A percentile compares a stretch with the other conserved stretches of the same genome.
Conservation (phyloP, 2,329 filamentous ascomycete species). For the Aspergillus quadrilineatus region DNA sequence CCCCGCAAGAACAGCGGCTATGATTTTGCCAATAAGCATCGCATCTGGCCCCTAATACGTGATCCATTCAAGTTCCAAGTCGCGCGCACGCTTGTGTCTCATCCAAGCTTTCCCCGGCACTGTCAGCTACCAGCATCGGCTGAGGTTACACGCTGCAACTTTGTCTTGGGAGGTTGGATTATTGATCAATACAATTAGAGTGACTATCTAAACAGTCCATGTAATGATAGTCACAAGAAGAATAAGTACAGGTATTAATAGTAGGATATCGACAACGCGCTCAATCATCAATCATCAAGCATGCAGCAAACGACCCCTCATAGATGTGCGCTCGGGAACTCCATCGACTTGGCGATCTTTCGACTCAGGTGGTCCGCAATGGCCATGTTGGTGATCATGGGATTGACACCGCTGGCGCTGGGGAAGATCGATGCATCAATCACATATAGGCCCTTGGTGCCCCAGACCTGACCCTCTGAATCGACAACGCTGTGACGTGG, state of each 20-base stretch:
- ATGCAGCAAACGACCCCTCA: background rate
- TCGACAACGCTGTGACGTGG: slow-evolving; percentile 47
- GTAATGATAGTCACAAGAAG: slow-evolving; percentile 8
- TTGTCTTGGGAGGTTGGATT: too few relatives aligned
- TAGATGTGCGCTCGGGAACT: slow-evolving; percentile 10
- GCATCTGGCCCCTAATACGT: too few relatives aligned
- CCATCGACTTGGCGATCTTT: slow-evolving; percentile 37
- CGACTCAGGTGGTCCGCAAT: slow-evolving; percentile 49
- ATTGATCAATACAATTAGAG: background rate
- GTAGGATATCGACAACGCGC: background rate
- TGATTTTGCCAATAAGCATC: too few relatives aligned
- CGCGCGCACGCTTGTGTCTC: too few relatives aligned
- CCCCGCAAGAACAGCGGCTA: too few relatives aligned
- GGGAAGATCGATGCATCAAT: slow-evolving; percentile 53
- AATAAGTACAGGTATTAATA: slow-evolving; percentile 9
- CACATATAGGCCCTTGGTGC: slow-evolving; percentile 47
- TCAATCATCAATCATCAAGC: slow-evolving; percentile 4
- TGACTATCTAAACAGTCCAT: background rate
- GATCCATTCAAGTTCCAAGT: too few relatives aligned
- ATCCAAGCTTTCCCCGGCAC: too few relatives aligned
- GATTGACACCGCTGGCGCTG: slow-evolving; percentile 52
- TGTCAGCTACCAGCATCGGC: too few relatives aligned
- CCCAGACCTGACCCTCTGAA: slow-evolving; percentile 48
- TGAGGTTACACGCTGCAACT: too few relatives aligned
- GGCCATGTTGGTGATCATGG: slow-evolving; percentile 54